These are phyloP conservation scores for Pythium diclinum DNA, from an alignment of 352 stramenopile genomes.

Conservation along the genomic window DNA sequence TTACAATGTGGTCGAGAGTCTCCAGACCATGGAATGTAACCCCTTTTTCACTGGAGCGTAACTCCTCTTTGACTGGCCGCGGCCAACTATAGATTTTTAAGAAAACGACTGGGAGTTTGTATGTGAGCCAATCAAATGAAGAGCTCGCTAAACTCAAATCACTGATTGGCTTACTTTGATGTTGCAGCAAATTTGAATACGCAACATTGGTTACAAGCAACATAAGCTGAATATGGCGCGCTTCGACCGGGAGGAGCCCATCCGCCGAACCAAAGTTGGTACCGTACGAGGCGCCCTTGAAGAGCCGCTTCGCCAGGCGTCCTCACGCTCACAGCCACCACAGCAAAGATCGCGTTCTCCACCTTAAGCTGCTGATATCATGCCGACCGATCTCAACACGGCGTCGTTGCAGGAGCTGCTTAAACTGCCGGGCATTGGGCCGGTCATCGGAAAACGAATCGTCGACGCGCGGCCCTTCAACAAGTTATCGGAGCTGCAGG, in stretches of 20 bases:
- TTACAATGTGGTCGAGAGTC: background rate
- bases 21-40: background rate
- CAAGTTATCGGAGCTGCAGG: conserved; percentile 33
- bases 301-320: background rate
- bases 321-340: background rate
- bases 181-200: background rate
- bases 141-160: background rate
- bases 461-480: conserved; percentile 43
- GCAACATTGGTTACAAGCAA: background rate
- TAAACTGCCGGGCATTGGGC: conserved; percentile 41
- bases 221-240: conserved; percentile 1
- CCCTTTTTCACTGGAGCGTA: background rate
- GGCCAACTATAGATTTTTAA: background rate
- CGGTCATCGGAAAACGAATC: conserved; percentile 39
- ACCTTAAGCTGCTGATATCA: background rate
- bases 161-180: background rate
- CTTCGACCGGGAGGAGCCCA: background rate
- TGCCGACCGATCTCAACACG: conserved; percentile 35
- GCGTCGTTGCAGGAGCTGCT: conserved; percentile 35
- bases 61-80: background rate
- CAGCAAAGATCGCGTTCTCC: background rate
- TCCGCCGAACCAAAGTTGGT: background rate
- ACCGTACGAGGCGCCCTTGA: background rate
- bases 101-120: background rate
- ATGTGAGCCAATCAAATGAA: background rate